Conservation (phyloP, 495 filamentous ascomycete genomes). For the Trichoderma asperelloides region DNA sequence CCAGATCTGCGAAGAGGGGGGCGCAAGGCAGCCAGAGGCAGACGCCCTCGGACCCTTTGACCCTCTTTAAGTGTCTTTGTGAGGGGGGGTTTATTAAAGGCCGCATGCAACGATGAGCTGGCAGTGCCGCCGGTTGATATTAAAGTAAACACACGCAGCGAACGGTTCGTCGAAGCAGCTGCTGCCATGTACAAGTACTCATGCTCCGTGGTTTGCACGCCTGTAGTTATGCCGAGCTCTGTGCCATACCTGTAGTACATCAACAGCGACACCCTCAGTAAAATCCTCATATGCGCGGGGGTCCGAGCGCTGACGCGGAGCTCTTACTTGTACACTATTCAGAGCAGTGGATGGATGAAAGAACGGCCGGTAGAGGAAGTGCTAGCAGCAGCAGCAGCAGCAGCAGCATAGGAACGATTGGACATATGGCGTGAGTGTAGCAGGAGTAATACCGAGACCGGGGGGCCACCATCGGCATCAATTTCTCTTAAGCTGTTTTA, state of each 20-base stretch:
- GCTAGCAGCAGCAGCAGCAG: not conserved
- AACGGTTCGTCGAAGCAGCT: constrained; percentile 1
- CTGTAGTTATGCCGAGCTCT: not conserved
- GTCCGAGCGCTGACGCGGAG: not conserved
- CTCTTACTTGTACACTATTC: not conserved
- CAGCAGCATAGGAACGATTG: not conserved
- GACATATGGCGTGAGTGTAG: not conserved
- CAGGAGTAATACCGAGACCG: not conserved
- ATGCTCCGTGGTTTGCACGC: not conserved
- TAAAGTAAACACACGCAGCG: constrained; percentile 39
- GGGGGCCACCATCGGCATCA: not conserved
- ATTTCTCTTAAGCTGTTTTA: not conserved
- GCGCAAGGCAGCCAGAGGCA: constrained; percentile 40
- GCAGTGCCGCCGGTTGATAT: constrained; percentile 52
- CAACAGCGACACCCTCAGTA: not conserved
- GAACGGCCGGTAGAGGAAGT: not conserved
- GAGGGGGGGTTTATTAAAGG: not conserved
- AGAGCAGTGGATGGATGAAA: not conserved
- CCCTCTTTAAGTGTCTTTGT: not conserved
- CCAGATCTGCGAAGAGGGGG: constrained; percentile 24
- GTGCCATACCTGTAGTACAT: not conserved
- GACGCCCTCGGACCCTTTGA: constrained; percentile 18
- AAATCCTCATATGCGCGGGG: not conserved
- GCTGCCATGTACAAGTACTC: constrained; percentile 9
- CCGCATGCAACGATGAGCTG: constrained; percentile 81